phyloP scores from a whole-genome alignment of 169 alveolate species.

The Plasmodium vinckei region DNA sequence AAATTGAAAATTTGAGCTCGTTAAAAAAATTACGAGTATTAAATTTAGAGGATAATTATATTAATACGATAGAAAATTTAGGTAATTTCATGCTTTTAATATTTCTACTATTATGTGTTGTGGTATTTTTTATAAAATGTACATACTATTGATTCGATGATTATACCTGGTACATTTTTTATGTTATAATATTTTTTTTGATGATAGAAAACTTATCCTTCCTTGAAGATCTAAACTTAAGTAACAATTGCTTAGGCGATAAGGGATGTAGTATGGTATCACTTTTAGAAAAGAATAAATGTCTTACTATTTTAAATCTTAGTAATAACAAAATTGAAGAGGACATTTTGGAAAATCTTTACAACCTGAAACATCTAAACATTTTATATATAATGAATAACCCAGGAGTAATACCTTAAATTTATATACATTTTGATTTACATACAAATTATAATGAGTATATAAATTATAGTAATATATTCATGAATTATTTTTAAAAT shows the following conservation, averaged over 20 bases:
- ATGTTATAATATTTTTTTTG: neutral
- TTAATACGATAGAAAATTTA: constrained; percentile 55
- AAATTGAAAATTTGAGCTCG: constrained; percentile 46
- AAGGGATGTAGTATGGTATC: constrained; percentile 22
- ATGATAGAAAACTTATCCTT: constrained; percentile 19
- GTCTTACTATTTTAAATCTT: constrained; percentile 33
- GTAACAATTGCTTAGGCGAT: constrained; percentile 62
- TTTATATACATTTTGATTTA: neutral
- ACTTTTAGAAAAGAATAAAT: constrained; percentile 22
- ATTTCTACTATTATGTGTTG: neutral
- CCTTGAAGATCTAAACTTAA: constrained; percentile 62
- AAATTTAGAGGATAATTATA: constrained; percentile 61
- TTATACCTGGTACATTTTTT: neutral
- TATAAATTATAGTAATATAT: too few species aligned
- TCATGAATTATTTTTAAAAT: too few species aligned
- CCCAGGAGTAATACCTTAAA: constrained; percentile 47
- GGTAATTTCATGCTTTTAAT: constrained; percentile 23
- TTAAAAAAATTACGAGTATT: constrained; percentile 41
- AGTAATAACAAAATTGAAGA: constrained; percentile 55
- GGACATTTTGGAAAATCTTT: constrained; percentile 39
- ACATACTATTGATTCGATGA: neutral
- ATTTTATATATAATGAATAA: constrained; percentile 54
- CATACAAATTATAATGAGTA: neutral
- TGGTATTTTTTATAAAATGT: neutral
- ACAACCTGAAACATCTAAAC: constrained; percentile 8